phyloP scores from a whole-genome alignment of 2,329 filamentous ascomycete genomes.

The Exophiala lecanii-corni region DNA sequence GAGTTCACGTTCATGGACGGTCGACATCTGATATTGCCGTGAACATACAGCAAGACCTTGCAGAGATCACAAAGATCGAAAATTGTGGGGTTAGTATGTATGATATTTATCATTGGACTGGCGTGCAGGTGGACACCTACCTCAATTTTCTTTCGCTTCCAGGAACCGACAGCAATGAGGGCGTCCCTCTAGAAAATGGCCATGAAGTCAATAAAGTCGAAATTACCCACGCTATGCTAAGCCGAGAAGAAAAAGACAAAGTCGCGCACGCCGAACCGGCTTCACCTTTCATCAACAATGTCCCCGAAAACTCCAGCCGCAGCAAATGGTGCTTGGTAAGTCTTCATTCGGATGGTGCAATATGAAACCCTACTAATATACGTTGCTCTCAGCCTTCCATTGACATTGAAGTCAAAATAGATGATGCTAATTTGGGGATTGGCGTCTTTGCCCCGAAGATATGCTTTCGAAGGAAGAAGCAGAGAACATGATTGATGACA shows the following conservation, averaged over 20 bases:
- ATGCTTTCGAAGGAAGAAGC: slow-evolving; percentile 36
- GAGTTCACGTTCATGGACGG: slow-evolving; percentile 41
- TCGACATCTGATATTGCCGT: slow-evolving; percentile 50
- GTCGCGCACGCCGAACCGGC: slow-evolving; percentile 1
- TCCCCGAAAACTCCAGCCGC: slow-evolving; percentile 1
- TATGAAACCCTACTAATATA: slow-evolving; percentile 23
- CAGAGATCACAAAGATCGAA: slow-evolving; percentile 52
- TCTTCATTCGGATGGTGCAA: slow-evolving; percentile 4
- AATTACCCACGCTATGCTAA: slow-evolving; percentile 11
- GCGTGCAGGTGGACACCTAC: slow-evolving; percentile 63
- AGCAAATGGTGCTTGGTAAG: not conserved
- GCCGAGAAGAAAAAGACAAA: slow-evolving; percentile 1
- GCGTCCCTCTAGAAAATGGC: not conserved
- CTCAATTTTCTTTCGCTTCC: slow-evolving; percentile 73
- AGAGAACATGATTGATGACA: slow-evolving; percentile 9
- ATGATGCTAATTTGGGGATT: slow-evolving; percentile 45
- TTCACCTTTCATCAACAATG: slow-evolving; percentile 18
- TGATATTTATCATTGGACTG: slow-evolving; percentile 73
- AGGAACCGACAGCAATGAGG: slow-evolving; percentile 3
- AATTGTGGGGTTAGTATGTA: slow-evolving; percentile 60
- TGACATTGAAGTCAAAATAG: slow-evolving; percentile 52
- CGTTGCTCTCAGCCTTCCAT: slow-evolving; percentile 42
- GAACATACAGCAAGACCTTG: slow-evolving; percentile 64
- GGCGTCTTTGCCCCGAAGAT: slow-evolving; percentile 48
- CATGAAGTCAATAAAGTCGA: slow-evolving; percentile 1